A percentile compares a stretch with the other conserved stretches of the same genome.
These are phyloP conservation scores for Asclepias syriaca DNA, from an alignment of 257 asterid genomes.

Conservation along the genomic window DNA sequence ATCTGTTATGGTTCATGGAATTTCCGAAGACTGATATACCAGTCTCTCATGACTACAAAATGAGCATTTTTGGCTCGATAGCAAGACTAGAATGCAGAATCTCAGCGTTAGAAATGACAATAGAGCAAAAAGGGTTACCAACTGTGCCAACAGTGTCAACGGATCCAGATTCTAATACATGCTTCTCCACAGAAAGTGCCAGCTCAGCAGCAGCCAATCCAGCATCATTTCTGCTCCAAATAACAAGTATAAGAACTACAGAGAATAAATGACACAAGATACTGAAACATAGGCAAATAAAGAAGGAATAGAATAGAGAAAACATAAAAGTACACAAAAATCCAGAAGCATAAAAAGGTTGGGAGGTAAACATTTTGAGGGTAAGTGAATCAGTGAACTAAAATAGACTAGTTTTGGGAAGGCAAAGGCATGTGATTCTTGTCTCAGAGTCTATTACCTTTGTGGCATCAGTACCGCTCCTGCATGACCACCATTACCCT, in stretches of 20 bases:
- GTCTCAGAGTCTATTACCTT: slow-evolving; percentile 35
- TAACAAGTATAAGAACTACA: slow-evolving; percentile 7
- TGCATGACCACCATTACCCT: slow-evolving; percentile 97
- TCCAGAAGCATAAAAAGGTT: neutral
- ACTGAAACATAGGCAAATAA: neutral
- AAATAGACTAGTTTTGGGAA: neutral
- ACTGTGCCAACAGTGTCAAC: slow-evolving; percentile 94
- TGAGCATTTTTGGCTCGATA: neutral
- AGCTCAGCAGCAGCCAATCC: slow-evolving; percentile 98
- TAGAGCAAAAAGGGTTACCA: slow-evolving; percentile 37
- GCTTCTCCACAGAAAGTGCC: slow-evolving; percentile 88
- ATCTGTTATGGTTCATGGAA: neutral
- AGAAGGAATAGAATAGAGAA: neutral
- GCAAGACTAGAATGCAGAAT: neutral
- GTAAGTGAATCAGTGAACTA: neutral
- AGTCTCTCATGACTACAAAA: neutral
- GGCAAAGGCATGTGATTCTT: neutral
- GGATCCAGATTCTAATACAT: slow-evolving; percentile 84
- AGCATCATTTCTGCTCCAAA: slow-evolving; percentile 75
- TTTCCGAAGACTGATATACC: neutral
- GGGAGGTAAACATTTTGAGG: neutral
- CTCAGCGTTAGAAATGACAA: neutral
- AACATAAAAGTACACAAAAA: neutral
- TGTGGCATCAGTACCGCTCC: slow-evolving; percentile 90
- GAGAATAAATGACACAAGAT: neutral